A percentile compares a stretch with the other conserved stretches of the same genome.
Evolutionary conservation across 176 grass and related monocot species (phyloP).

Genomic region (Oropetium thomaeum): DNA sequence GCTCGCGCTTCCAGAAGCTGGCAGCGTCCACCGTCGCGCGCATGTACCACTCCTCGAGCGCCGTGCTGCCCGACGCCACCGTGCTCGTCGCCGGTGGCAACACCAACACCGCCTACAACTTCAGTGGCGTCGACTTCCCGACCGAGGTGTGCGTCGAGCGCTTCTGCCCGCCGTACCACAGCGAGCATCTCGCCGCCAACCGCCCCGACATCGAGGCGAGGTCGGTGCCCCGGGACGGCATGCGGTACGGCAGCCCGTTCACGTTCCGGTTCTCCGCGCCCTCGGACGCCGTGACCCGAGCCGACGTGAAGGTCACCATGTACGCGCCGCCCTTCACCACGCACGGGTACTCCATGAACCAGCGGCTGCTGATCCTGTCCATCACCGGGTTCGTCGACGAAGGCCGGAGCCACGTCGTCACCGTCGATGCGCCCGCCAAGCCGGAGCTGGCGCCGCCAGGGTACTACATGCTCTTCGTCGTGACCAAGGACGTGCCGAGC

Average conservation of each 20-base stretch:
- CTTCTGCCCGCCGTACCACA: slow-evolving; percentile 70
- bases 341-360: slow-evolving; percentile 84
- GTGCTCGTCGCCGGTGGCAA: slow-evolving; percentile 85
- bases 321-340: slow-evolving; percentile 89
- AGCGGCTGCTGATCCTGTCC: slow-evolving; percentile 65
- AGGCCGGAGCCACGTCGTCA: slow-evolving; percentile 20
- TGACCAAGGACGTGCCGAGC: slow-evolving; percentile 62
- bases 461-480: slow-evolving; percentile 67
- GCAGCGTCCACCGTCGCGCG: slow-evolving; percentile 46
- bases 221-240: slow-evolving; percentile 31
- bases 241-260: slow-evolving; percentile 53
- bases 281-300: not conserved
- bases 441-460: slow-evolving; percentile 60
- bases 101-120: slow-evolving; percentile 72
- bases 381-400: slow-evolving; percentile 23
- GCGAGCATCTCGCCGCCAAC: not conserved
- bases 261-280: slow-evolving; percentile 38
- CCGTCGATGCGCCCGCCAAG: slow-evolving; percentile 44
- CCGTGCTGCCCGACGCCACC: slow-evolving; percentile 80
- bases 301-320: slow-evolving; percentile 63
- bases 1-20: slow-evolving; percentile 51
- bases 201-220: slow-evolving; percentile 42
- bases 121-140: slow-evolving; percentile 58
- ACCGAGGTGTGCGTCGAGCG: slow-evolving; percentile 86
- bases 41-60: slow-evolving; percentile 84